Conservation (phyloP, 176 grass and related monocot species). For the Zoysia japonica region DNA sequence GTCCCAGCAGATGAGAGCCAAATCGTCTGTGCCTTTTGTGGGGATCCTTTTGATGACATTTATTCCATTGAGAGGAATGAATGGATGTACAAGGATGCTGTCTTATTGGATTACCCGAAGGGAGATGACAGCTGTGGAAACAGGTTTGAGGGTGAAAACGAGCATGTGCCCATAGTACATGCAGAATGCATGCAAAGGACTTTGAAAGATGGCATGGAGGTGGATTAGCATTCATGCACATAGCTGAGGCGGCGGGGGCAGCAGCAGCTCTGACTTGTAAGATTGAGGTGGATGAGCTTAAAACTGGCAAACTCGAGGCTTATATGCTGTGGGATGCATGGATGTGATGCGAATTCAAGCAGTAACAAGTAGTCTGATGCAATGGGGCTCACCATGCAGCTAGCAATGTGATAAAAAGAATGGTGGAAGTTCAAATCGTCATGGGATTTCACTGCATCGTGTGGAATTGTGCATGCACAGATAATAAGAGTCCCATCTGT, state of each 20-base stretch:
- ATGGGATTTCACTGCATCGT: background rate
- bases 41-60: slow-evolving; percentile 83
- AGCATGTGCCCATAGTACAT: slow-evolving; percentile 44
- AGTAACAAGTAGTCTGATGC: background rate
- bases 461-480: slow-evolving; percentile 15
- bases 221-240: slow-evolving; percentile 41
- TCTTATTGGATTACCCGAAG: slow-evolving; percentile 53
- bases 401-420: slow-evolving; percentile 2
- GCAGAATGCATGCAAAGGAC: slow-evolving; percentile 45
- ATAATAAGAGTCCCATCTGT: slow-evolving; percentile 18
- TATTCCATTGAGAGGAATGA: slow-evolving; percentile 62
- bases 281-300: slow-evolving; percentile 14
- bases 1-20: slow-evolving; percentile 92
- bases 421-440: background rate
- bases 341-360: background rate
- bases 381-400: slow-evolving; percentile 6
- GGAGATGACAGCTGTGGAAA: slow-evolving; percentile 30
- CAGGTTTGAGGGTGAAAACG: slow-evolving; percentile 18
- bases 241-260: slow-evolving; percentile 9
- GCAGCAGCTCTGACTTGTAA: slow-evolving; percentile 21
- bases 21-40: slow-evolving; percentile 81
- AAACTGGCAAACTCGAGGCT: background rate
- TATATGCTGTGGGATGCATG: slow-evolving; percentile 1
- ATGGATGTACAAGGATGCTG: slow-evolving; percentile 90
- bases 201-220: slow-evolving; percentile 36